A percentile compares a stretch with the other conserved stretches of the same genome.
Evolutionary conservation across 768 basidiomycete genomes (phyloP).

Genomic region (Naganishia vaughanmartiniae): DNA sequence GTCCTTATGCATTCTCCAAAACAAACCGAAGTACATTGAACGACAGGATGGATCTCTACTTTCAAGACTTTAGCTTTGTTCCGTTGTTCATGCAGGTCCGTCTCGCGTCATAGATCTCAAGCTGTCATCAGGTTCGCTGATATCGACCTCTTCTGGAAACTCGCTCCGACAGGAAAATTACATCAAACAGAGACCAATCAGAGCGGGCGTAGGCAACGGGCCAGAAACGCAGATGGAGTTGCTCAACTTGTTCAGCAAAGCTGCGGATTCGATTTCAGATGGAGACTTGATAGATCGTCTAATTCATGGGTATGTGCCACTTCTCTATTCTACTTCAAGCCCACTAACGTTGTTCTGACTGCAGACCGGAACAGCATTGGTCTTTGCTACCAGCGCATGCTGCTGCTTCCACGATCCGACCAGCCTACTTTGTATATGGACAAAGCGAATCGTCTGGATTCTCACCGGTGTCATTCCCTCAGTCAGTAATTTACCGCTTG

Average conservation of each 20-base stretch:
- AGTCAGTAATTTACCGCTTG: constrained; percentile 58
- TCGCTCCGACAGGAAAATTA: constrained; percentile 78
- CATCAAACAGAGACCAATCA: constrained; percentile 73
- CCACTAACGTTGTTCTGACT: neutral
- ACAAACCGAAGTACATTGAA: constrained; percentile 76
- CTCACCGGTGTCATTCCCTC: constrained; percentile 73
- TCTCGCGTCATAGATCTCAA: neutral
- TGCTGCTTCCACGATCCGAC: constrained; percentile 80
- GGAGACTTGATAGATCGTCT: constrained; percentile 88
- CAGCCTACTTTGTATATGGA: constrained; percentile 81
- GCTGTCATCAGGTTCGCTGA: neutral
- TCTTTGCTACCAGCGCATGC: constrained; percentile 89
- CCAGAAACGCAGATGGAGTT: constrained; percentile 68
- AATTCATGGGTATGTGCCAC: constrained; percentile 72
- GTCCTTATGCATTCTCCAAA: constrained; percentile 82
- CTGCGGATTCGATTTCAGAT: constrained; percentile 89
- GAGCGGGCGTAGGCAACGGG: constrained; percentile 60
- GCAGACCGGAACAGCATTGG: constrained; percentile 92
- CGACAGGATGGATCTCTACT: constrained; percentile 94
- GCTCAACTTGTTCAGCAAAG: constrained; percentile 76
- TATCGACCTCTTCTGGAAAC: neutral
- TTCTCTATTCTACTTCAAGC: neutral
- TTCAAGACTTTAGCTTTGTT: constrained; percentile 90
- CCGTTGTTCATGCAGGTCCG: constrained; percentile 92
- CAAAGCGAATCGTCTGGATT: constrained; percentile 61